Base-by-base conservation (phyloP, 306 rosid species). In the Medicago arabica region DNA sequence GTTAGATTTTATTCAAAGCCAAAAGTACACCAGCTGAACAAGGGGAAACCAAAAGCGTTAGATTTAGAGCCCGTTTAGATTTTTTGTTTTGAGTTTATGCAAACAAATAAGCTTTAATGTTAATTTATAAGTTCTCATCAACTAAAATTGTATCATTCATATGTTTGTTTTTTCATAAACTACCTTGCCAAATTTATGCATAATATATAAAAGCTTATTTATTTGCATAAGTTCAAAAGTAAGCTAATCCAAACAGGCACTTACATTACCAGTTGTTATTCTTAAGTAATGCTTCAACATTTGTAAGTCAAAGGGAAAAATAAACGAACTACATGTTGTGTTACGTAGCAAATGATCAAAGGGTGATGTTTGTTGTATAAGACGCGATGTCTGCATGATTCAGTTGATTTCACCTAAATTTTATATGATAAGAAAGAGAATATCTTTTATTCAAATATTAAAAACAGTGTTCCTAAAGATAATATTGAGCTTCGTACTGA, bases 1-100 rank as follows among this genome's bases (percentile, higher is more conserved):
- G n/a, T 73, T 54, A 64, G 25, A 25, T 64, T 68, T 68, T 68
- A 44, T 69, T 47, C 64, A 69, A 69, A 69, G 17, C 67, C 58
- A 39, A 28, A 77, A 68, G 34, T 21, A 61, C 46, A 38, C 23
- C 66, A 78, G 18, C 23, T 19, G 75, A 38, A 70, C 77, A 38
- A n/a, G 61, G 59, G 1, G 5, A 34, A 34, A 7, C 38, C 38
- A 34, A 34, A 34, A 34, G 38, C 6, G 38, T 34, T 34, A 34
- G 7, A 34, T 34, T 34, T 28, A 3, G 31, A 4, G 4, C 31
- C 31, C 4, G 4, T 28, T 28, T 28, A 28, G 31, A 3, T 28
- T 28, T 28, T 28, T 28, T 28, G 3, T 28, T 28, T 28, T 28
- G 1, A 28, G 4, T 4, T 28, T 28, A 28, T 28, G 31, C 31